Evolutionary conservation across 345 rosid species (phyloP).

Genomic region (Toxicodendron radicans): DNA sequence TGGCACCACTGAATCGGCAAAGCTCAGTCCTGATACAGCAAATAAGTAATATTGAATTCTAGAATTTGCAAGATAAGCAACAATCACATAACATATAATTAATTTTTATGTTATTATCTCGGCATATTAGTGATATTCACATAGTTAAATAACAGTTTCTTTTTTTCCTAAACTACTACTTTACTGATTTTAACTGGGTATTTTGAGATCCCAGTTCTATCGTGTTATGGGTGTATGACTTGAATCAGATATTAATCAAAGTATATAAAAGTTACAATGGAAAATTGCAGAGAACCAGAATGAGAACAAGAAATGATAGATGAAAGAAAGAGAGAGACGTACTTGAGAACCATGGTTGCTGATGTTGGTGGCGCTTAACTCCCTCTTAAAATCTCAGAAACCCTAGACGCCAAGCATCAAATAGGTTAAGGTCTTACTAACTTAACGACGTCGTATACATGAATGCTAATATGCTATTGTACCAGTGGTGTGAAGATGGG

Average conservation of each 20-base stretch:
- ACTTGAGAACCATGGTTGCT: constrained; percentile 54
- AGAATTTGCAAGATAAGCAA: neutral
- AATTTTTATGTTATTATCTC: neutral
- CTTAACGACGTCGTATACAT: too few relatives aligned
- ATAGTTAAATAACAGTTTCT: neutral
- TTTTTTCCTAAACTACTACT: neutral
- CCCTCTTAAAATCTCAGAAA: too few relatives aligned
- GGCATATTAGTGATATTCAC: neutral
- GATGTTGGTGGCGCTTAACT: constrained; percentile 10
- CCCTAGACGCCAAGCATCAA: too few relatives aligned
- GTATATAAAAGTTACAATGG: neutral
- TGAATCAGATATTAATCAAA: neutral
- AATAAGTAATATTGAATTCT: neutral
- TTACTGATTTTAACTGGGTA: neutral
- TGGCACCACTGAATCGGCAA: constrained; percentile 72
- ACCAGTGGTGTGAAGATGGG: too few relatives aligned
- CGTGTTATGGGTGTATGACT: neutral
- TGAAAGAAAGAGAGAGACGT: neutral
- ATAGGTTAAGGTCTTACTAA: too few relatives aligned
- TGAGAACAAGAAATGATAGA: too few relatives aligned
- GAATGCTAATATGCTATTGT: too few relatives aligned
- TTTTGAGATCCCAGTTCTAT: neutral
- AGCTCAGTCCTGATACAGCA: constrained; percentile 52
- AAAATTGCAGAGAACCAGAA: neutral
- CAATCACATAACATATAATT: neutral